Conservation (phyloP, 768 basidiomycete genomes). For the Tephrocybe sp. region DNA sequence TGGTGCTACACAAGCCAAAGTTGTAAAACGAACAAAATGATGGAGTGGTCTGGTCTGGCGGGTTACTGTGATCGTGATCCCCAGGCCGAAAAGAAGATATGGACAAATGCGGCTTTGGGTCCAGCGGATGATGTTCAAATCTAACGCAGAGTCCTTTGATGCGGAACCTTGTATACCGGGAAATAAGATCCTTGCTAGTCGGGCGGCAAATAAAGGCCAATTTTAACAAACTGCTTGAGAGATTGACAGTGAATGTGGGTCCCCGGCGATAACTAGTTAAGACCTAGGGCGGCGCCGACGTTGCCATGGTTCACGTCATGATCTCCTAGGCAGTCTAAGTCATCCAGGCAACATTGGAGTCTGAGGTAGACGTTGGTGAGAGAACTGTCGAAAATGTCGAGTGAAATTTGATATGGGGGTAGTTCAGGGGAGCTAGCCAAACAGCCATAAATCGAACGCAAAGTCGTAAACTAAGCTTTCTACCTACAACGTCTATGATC, state of each 20-base stretch:
- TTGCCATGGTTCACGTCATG: slow-evolving; percentile 2
- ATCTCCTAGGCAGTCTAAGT: neutral
- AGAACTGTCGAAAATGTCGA: neutral
- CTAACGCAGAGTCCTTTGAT: slow-evolving; percentile 14
- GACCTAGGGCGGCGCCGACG: neutral
- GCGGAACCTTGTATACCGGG: slow-evolving; percentile 9
- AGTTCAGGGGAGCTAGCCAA: slow-evolving; percentile 1
- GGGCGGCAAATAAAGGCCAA: slow-evolving; percentile 11
- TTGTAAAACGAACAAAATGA: slow-evolving; percentile 21
- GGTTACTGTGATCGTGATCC: slow-evolving; percentile 19
- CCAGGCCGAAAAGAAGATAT: slow-evolving; percentile 12
- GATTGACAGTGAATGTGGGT: slow-evolving; percentile 1
- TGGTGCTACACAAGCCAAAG: slow-evolving; percentile 10
- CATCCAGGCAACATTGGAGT: neutral
- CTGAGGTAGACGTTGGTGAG: slow-evolving; percentile 1
- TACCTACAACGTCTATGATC: neutral
- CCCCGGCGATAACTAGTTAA: slow-evolving; percentile 4
- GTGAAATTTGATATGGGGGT: neutral
- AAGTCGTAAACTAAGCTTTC: neutral
- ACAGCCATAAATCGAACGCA: neutral
- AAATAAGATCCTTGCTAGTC: slow-evolving; percentile 21
- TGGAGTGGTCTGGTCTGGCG: slow-evolving; percentile 18
- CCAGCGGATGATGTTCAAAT: slow-evolving; percentile 14
- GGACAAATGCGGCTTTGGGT: slow-evolving; percentile 20
- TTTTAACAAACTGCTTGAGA: slow-evolving; percentile 1